Conservation (phyloP, 768 basidiomycete species). For the Neoboletus subvelutipes region DNA sequence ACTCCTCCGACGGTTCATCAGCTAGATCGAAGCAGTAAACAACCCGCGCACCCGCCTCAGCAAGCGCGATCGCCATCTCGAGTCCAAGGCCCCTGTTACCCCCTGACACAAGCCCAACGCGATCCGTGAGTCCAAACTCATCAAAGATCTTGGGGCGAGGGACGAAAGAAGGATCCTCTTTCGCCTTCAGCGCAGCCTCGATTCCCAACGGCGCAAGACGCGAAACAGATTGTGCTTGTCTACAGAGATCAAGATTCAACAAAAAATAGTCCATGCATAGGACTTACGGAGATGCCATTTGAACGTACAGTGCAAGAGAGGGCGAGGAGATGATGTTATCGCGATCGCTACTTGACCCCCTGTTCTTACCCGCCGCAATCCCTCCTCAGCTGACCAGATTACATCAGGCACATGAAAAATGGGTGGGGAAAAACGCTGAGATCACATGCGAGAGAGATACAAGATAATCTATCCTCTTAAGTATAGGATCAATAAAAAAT, state of each 20-base stretch:
- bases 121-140: conserved; percentile 56
- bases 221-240: conserved; percentile 44
- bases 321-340: background rate
- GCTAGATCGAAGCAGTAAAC: conserved; percentile 75
- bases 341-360: background rate
- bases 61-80: conserved; percentile 77
- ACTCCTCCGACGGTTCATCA: no score
- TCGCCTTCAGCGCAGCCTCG: conserved; percentile 50
- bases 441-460: background rate
- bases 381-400: background rate
- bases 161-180: conserved; percentile 32
- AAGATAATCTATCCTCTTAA: background rate
- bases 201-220: conserved; percentile 64
- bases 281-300: conserved; percentile 17
- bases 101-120: conserved; percentile 63
- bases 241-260: background rate
- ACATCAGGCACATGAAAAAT: background rate
- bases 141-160: conserved; percentile 54
- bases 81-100: conserved; percentile 72
- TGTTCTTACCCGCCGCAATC: background rate
- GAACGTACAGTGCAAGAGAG: background rate
- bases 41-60: conserved; percentile 68
- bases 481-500: background rate
- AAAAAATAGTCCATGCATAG: background rate
- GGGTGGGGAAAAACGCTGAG: background rate